Evolutionary conservation across 257 asterid species (phyloP), one percentile per base, ranked within the genome.

Genomic region (Lycium ferocissimum): DNA sequence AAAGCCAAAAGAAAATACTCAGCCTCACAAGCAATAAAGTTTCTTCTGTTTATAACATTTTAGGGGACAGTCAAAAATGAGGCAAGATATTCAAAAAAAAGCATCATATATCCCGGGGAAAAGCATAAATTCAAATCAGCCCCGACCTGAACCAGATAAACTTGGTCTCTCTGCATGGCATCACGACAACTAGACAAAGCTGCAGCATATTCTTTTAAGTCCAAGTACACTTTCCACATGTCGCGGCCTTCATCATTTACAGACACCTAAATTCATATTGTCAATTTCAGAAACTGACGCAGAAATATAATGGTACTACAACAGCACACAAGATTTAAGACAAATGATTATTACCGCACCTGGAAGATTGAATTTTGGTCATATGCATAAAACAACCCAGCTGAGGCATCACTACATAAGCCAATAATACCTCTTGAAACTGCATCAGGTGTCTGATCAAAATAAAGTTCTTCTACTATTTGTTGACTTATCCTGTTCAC

Each of bases 141-240:
- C 72, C n/a, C 43, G 73, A 95, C 99, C 99, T 96, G 99, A 86
- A 90, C 96, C 87, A 96, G 86, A 90, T 96, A 96, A 85, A 95
- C 99, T 92, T 96, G 98, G 90, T 96, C 99, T 87, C 98, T 95
- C 88, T 96, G 98, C 84, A 94, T 91, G 83, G 94, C 93, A 88
- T 96, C 98, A 83, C 95, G 97, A 82, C 97, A 95, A 90, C 89
- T 94, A 70, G 95, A 96, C 92, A 96, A 94, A 81, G 99, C 98
- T 40, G 92, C 97, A 90, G 97, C 92, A 92, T 95, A 96, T 91
- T 91, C 93, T 89, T 94, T 92, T 35, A 96, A 88, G 88, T 95
- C 98, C 85, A 96, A 89, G 91, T 96, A 95, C 86, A 96, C 98
- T 89, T 95, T 96, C 99, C 99, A 96, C 99, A 96, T 94, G 89